phyloP scores from a whole-genome alignment of 2,329 filamentous ascomycete genomes.

The Monosporascus sp. region DNA sequence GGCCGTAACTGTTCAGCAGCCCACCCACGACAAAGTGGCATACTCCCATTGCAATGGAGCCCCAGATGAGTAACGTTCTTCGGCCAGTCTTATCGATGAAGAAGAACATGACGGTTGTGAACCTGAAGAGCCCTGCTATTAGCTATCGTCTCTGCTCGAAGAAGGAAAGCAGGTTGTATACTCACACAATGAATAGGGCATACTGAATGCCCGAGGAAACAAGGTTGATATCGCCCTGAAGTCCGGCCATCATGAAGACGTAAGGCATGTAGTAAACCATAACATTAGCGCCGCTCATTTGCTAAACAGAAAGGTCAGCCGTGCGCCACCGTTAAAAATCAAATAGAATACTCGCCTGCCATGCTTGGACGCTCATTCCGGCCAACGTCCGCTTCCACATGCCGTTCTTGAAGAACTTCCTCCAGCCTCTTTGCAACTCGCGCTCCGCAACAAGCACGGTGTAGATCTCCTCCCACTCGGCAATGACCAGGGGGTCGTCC shows the following conservation, averaged over 20 bases:
- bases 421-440: conserved; percentile 29
- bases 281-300: conserved; percentile 46
- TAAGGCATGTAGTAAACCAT: conserved; percentile 57
- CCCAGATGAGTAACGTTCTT: conserved; percentile 60
- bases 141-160: too few species aligned
- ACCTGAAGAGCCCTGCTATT: conserved; percentile 16
- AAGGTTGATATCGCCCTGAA: conserved; percentile 45
- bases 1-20: conserved; percentile 43
- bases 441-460: conserved; percentile 32
- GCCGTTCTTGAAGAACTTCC: conserved; percentile 36
- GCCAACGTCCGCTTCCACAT: conserved; percentile 55
- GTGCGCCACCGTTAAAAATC: neutral
- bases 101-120: conserved; percentile 43
- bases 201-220: conserved; percentile 53
- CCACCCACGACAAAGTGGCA: conserved; percentile 53
- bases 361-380: conserved; percentile 51
- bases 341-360: conserved; percentile 35
- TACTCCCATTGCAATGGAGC: conserved; percentile 58
- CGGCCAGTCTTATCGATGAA: conserved; percentile 52
- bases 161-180: neutral
- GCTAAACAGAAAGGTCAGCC: conserved; percentile 21
- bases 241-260: conserved; percentile 54
- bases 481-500: conserved; percentile 48
- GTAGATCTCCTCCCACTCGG: conserved; percentile 50
- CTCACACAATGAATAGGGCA: conserved; percentile 40